Evolutionary conservation across 2,329 filamentous ascomycete genomes (phyloP).

Genomic region (Microcyclospora pomicola): DNA sequence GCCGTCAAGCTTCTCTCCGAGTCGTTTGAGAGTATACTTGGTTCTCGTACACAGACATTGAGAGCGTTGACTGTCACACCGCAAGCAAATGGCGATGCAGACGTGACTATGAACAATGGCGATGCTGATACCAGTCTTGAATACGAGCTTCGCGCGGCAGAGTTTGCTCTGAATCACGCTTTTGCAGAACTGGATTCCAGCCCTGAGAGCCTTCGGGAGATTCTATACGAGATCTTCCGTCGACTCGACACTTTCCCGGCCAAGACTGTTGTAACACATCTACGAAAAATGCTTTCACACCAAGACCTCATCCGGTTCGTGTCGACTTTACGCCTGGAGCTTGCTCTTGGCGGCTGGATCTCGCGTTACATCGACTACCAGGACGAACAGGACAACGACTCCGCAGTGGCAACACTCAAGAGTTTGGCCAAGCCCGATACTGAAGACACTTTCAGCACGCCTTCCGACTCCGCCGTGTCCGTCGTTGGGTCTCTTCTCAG

Average conservation of each 20-base stretch:
- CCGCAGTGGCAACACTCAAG: too few species aligned
- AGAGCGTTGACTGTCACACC: slow-evolving; percentile 3
- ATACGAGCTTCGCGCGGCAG: slow-evolving; percentile 24
- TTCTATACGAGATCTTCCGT: slow-evolving; percentile 53
- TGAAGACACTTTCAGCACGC: slow-evolving; percentile 31
- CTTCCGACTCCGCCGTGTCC: slow-evolving; percentile 54
- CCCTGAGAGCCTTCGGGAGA: slow-evolving; percentile 46
- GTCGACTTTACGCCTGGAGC: slow-evolving; percentile 56
- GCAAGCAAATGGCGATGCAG: slow-evolving; percentile 35
- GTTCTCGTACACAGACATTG: slow-evolving; percentile 4
- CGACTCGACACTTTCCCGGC: slow-evolving; percentile 55
- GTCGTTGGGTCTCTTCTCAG: slow-evolving; percentile 59
- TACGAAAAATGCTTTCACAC: slow-evolving; percentile 50
- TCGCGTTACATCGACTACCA: slow-evolving; percentile 29
- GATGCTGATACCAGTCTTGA: slow-evolving; percentile 18
- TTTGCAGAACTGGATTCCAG: slow-evolving; percentile 54
- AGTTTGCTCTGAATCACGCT: slow-evolving; percentile 50
- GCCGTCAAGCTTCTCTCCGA: slow-evolving; percentile 54
- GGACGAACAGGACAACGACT: slow-evolving; percentile 45
- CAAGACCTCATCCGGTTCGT: slow-evolving; percentile 60
- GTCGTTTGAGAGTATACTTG: slow-evolving; percentile 42
- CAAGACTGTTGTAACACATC: slow-evolving; percentile 44
- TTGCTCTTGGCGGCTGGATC: slow-evolving; percentile 65
- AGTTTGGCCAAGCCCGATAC: slow-evolving; percentile 41
- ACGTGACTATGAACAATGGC: slow-evolving; percentile 24